Evolutionary conservation across 768 basidiomycete genomes (phyloP).

Genomic region (Lactarius hengduanensis): DNA sequence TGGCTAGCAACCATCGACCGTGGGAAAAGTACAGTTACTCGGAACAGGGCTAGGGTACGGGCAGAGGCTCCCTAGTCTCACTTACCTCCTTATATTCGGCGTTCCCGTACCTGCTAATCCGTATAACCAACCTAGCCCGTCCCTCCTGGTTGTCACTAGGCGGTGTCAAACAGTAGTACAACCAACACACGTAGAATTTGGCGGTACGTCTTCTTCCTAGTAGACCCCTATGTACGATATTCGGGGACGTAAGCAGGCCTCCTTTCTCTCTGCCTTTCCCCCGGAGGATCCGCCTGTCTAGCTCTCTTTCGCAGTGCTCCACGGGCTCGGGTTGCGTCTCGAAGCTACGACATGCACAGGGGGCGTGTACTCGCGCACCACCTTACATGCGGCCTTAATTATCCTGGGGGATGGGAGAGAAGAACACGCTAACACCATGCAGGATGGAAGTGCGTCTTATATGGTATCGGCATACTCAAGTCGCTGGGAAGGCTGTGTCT

Average conservation of each 20-base stretch:
- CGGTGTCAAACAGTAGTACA: no score
- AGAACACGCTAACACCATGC: slow-evolving; percentile 9
- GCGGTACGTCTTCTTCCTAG: neutral
- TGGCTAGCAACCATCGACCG: neutral
- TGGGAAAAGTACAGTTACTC: slow-evolving; percentile 9
- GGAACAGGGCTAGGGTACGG: neutral
- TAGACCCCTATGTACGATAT: neutral
- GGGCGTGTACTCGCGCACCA: slow-evolving; percentile 15
- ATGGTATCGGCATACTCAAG: slow-evolving; percentile 8
- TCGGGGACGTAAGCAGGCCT: neutral
- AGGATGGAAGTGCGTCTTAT: slow-evolving; percentile 9
- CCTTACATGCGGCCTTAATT: slow-evolving; percentile 14
- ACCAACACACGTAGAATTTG: neutral
- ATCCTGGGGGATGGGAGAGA: neutral
- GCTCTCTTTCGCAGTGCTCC: neutral
- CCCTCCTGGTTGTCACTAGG: neutral
- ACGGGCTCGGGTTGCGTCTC: slow-evolving; percentile 1
- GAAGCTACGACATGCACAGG: slow-evolving; percentile 15
- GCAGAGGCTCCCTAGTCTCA: neutral
- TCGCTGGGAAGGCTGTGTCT: slow-evolving; percentile 1
- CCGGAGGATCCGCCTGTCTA: neutral
- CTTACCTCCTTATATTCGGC: neutral
- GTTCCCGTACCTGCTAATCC: neutral
- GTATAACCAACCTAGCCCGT: neutral
- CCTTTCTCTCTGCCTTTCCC: neutral